These are phyloP conservation scores for Aspergillus conjunctus DNA, from an alignment of 495 filamentous ascomycete species.

Conservation along the genomic window DNA sequence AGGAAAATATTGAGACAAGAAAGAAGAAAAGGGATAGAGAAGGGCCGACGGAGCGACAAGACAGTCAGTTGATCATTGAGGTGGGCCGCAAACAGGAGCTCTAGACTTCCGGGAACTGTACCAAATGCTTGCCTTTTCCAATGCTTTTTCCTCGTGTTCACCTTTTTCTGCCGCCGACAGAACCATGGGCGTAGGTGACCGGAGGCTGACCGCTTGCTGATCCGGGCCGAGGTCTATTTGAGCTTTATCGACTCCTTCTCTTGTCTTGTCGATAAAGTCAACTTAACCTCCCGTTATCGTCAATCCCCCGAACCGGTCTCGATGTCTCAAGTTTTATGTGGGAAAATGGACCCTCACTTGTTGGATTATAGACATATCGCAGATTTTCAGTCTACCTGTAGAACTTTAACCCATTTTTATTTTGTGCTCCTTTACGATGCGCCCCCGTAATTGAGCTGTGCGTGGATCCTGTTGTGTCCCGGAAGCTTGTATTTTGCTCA, in stretches of 20 bases:
- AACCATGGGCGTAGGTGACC: neutral
- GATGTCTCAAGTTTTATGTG: too few relatives aligned
- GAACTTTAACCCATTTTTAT: neutral
- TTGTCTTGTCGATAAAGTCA: neutral
- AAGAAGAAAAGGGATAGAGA: neutral
- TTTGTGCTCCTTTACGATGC: neutral
- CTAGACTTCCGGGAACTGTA: slow-evolving; percentile 13
- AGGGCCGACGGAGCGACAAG: neutral
- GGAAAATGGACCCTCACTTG: too few relatives aligned
- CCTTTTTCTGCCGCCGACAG: neutral
- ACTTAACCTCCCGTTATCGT: too few relatives aligned
- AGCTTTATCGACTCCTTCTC: neutral
- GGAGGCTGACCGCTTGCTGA: neutral
- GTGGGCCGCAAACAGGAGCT: slow-evolving; percentile 10
- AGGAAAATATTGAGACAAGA: neutral
- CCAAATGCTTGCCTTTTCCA: neutral
- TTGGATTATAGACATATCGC: too few relatives aligned
- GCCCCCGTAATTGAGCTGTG: neutral
- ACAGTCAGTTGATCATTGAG: slow-evolving; percentile 16
- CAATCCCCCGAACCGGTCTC: too few relatives aligned
- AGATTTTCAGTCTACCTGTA: neutral
- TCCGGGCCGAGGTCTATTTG: neutral
- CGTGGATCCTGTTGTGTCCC: neutral
- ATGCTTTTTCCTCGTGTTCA: neutral
- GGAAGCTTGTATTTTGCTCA: slow-evolving; percentile 2